phyloP scores from a whole-genome alignment of 1,284 basidiomycete species.

The Moniliella sp. region DNA sequence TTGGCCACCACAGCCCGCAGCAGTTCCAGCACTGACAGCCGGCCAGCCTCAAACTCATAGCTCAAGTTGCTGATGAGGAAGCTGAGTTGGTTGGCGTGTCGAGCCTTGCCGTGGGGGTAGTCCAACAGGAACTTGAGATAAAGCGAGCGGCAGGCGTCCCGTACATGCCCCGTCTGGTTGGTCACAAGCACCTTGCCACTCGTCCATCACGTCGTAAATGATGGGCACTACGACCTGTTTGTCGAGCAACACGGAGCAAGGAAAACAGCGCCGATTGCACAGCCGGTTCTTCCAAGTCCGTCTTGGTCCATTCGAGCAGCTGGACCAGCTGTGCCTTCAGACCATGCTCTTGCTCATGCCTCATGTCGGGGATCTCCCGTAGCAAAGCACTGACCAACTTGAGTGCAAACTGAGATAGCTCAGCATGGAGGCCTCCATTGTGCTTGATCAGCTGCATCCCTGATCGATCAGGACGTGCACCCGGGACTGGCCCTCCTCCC shows the following conservation, averaged over 20 bases:
- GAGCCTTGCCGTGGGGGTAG: slow-evolving; percentile 84
- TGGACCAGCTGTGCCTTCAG: no score
- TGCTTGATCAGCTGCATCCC: slow-evolving; percentile 61
- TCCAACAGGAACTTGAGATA: slow-evolving; percentile 86
- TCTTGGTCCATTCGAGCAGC: slow-evolving; percentile 62
- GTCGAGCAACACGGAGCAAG: slow-evolving; percentile 65
- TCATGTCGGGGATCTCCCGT: slow-evolving; percentile 56
- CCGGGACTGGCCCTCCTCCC: slow-evolving; percentile 54
- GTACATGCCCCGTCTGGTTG: slow-evolving; percentile 68
- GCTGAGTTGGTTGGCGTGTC: slow-evolving; percentile 64
- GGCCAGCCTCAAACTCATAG: slow-evolving; percentile 72
- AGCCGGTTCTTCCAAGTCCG: slow-evolving; percentile 82
- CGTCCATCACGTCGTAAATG: slow-evolving; percentile 91
- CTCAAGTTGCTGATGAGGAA: slow-evolving; percentile 84
- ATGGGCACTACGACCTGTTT: slow-evolving; percentile 82
- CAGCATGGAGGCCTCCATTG: slow-evolving; percentile 58
- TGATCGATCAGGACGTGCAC: slow-evolving; percentile 68
- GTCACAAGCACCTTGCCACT: slow-evolving; percentile 82
- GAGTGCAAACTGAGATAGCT: slow-evolving; percentile 67
- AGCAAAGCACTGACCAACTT: slow-evolving; percentile 66
- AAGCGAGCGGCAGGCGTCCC: slow-evolving; percentile 68
- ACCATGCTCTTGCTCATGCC: slow-evolving; percentile 47
- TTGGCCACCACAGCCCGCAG: slow-evolving; percentile 62
- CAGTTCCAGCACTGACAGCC: slow-evolving; percentile 75
- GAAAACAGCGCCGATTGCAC: slow-evolving; percentile 62